Conservation (phyloP, 495 filamentous ascomycete species). For the Annulohypoxylon maeteangense region DNA sequence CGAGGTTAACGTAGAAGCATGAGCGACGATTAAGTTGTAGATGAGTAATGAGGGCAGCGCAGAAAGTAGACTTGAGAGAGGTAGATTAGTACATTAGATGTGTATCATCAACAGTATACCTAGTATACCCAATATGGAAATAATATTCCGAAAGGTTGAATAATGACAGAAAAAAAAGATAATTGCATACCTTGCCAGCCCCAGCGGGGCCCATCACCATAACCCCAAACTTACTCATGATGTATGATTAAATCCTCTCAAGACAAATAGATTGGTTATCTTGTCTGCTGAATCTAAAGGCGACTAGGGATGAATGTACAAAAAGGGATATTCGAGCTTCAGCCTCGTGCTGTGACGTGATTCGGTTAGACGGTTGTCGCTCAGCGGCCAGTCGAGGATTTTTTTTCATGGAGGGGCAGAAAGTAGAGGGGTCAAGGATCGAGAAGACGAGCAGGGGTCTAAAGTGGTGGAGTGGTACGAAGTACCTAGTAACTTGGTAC, state of each 20-base stretch:
- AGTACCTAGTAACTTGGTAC: neutral
- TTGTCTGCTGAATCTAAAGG: neutral
- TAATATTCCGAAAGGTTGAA: neutral
- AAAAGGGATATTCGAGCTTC: conserved; percentile 25
- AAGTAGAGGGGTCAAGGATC: conserved; percentile 19
- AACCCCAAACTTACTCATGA: conserved; percentile 94
- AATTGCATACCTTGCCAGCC: conserved; percentile 75
- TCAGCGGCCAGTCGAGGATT: conserved; percentile 14
- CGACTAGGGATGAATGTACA: neutral
- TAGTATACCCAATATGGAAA: neutral
- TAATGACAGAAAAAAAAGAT: neutral
- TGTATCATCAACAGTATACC: neutral
- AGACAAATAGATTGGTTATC: neutral
- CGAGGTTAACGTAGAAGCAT: conserved; percentile 95
- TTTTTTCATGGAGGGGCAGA: conserved; percentile 38
- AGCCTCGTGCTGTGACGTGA: conserved; percentile 36
- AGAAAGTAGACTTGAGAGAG: conserved; percentile 83
- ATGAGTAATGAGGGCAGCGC: conserved; percentile 90
- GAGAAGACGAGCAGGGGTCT: conserved; percentile 10
- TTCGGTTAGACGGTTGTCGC: conserved; percentile 7
- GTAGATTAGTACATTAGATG: conserved; percentile 15
- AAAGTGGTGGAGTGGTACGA: conserved; percentile 3
- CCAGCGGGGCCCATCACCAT: conserved; percentile 94
- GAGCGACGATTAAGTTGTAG: conserved; percentile 88
- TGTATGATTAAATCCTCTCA: conserved; percentile 17